Conservation (phyloP, 1,284 basidiomycete species). For the Papiliotrema nemorosa region DNA sequence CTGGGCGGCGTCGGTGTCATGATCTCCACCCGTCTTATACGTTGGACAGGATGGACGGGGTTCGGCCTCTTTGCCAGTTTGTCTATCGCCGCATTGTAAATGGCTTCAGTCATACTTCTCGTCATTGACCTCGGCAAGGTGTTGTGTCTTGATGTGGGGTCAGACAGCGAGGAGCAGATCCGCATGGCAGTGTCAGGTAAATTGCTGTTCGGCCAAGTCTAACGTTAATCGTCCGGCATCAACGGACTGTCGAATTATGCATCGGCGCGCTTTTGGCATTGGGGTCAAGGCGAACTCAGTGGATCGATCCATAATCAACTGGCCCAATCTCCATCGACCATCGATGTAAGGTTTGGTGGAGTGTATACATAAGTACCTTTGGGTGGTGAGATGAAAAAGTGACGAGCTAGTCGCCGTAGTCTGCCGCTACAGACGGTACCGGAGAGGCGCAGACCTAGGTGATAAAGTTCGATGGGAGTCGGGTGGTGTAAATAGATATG, state of each 20-base stretch:
- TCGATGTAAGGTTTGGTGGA: no score
- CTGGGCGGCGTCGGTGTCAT: constrained; percentile 80
- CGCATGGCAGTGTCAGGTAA: constrained; percentile 71
- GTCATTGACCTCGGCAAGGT: constrained; percentile 90
- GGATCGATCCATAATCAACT: constrained; percentile 89
- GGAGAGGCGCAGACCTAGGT: no score
- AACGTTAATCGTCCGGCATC: constrained; percentile 56
- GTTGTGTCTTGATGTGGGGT: constrained; percentile 76
- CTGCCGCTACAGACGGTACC: no score
- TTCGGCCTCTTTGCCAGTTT: constrained; percentile 98
- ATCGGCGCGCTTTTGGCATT: constrained; percentile 89
- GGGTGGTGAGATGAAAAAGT: no score
- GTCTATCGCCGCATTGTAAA: constrained; percentile 92
- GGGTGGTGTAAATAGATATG: no score
- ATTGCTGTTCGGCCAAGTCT: constrained; percentile 19
- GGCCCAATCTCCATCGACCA: constrained; percentile 54
- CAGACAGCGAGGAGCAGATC: constrained; percentile 64
- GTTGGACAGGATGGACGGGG: constrained; percentile 98
- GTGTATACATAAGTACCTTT: no score
- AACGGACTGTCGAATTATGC: constrained; percentile 79
- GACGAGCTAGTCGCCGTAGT: no score
- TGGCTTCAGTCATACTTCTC: constrained; percentile 89
- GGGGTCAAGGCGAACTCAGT: constrained; percentile 77
- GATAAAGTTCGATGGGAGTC: no score
- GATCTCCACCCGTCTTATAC: constrained; percentile 90